A percentile compares a stretch with the other conserved stretches of the same genome.
These are phyloP conservation scores for Trichoderma asperellum DNA, from an alignment of 2,329 filamentous ascomycete species.

Conservation along the genomic window DNA sequence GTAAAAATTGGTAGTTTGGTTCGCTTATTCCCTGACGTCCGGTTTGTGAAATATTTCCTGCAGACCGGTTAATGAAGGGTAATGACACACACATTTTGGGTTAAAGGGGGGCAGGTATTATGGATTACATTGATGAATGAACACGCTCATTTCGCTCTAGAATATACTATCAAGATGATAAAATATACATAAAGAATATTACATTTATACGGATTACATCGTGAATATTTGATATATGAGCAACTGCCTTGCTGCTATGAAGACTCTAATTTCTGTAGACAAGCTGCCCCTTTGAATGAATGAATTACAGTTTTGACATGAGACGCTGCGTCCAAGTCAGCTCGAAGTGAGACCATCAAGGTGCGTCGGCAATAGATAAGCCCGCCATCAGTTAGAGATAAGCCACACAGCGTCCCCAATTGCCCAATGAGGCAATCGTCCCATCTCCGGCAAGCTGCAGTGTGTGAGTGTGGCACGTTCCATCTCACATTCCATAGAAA, in stretches of 20 bases:
- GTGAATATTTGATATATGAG: background rate
- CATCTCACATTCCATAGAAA: background rate
- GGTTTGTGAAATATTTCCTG: background rate
- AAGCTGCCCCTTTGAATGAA: background rate
- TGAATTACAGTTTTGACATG: background rate
- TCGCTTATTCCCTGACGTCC: background rate
- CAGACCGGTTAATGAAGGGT: slow-evolving; percentile 7
- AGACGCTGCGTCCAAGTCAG: background rate
- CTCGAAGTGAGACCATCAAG: slow-evolving; percentile 1
- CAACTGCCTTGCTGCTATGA: no score
- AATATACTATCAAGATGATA: background rate
- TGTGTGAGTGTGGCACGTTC: slow-evolving; percentile 2
- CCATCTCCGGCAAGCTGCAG: background rate
- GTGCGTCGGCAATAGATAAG: slow-evolving; percentile 18
- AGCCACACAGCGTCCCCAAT: background rate
- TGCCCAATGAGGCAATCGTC: background rate
- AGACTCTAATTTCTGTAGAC: background rate
- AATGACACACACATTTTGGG: background rate
- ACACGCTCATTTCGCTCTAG: slow-evolving; percentile 15
- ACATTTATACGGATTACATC: background rate
- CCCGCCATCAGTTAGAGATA: slow-evolving; percentile 3
- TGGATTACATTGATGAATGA: slow-evolving; percentile 8
- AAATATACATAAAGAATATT: background rate
- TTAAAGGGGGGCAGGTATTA: background rate
- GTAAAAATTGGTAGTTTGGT: slow-evolving; percentile 4